Evolutionary conservation across 768 basidiomycete genomes (phyloP).

Genomic region (Lentinula aciculospora): DNA sequence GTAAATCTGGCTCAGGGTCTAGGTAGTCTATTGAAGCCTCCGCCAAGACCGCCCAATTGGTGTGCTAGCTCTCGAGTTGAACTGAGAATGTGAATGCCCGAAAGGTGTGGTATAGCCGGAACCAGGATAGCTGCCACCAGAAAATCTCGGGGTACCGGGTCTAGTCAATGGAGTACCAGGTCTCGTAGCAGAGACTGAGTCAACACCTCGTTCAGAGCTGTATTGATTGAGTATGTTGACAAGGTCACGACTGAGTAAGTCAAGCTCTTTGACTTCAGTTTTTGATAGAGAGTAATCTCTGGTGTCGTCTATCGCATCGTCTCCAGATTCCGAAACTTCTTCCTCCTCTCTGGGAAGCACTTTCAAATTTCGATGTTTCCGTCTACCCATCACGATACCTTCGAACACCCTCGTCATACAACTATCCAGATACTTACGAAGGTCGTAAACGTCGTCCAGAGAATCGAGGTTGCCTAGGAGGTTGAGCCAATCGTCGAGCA

Average conservation of each 20-base stretch:
- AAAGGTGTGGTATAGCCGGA: constrained; percentile 60
- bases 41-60: constrained; percentile 43
- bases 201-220: constrained; percentile 48
- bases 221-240: constrained; percentile 70
- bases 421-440: constrained; percentile 75
- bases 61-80: constrained; percentile 56
- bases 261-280: constrained; percentile 73
- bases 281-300: constrained; percentile 50
- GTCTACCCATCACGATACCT: constrained; percentile 55
- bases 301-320: constrained; percentile 40
- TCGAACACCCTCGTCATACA: constrained; percentile 91
- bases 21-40: constrained; percentile 19
- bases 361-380: constrained; percentile 24
- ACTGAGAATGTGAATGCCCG: constrained; percentile 28
- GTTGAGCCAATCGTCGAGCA: constrained; percentile 90
- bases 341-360: constrained; percentile 39
- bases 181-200: constrained; percentile 8
- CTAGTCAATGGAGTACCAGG: background rate
- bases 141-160: background rate
- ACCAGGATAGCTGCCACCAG: constrained; percentile 17
- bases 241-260: constrained; percentile 66
- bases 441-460: constrained; percentile 75
- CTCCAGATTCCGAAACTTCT: constrained; percentile 52
- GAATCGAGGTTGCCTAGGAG: constrained; percentile 67
- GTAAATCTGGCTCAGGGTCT: background rate